phyloP scores from a whole-genome alignment of 345 rosid genomes.

The Brassica juncea region DNA sequence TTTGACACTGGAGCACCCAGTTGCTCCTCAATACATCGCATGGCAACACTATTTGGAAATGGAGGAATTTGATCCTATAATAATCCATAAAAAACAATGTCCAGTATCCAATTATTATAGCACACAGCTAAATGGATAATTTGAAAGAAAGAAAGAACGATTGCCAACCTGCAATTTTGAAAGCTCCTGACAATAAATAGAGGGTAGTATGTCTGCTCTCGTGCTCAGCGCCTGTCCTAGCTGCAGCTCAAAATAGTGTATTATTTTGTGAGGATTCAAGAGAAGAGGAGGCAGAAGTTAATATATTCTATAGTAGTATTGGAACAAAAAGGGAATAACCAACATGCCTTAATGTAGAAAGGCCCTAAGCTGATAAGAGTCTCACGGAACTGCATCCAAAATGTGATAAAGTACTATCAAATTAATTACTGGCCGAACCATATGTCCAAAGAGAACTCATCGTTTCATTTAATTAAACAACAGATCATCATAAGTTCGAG shows the following conservation, averaged over 20 bases:
- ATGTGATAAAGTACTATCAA: conserved; percentile 10
- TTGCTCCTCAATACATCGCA: conserved; percentile 79
- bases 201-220: conserved; percentile 85
- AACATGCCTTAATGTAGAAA: conserved; percentile 86
- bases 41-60: conserved; percentile 71
- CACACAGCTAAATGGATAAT: conserved; percentile 1
- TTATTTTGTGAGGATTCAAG: neutral
- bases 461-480: conserved; percentile 7
- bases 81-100: conserved; percentile 25
- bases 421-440: neutral
- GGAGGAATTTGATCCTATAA: conserved; percentile 94
- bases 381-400: conserved; percentile 75
- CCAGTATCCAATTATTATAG: neutral
- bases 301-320: neutral
- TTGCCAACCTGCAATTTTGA: conserved; percentile 76
- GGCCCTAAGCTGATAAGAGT: conserved; percentile 89
- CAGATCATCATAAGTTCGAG: neutral
- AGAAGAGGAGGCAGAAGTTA: neutral
- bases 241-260: conserved; percentile 47
- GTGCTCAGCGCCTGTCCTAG: conserved; percentile 98
- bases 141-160: conserved; percentile 17
- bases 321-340: neutral
- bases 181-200: conserved; percentile 89
- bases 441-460: neutral
- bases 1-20: conserved; percentile 68